phyloP scores from a whole-genome alignment of 495 filamentous ascomycete species.

The Penicillium cinerascens region DNA sequence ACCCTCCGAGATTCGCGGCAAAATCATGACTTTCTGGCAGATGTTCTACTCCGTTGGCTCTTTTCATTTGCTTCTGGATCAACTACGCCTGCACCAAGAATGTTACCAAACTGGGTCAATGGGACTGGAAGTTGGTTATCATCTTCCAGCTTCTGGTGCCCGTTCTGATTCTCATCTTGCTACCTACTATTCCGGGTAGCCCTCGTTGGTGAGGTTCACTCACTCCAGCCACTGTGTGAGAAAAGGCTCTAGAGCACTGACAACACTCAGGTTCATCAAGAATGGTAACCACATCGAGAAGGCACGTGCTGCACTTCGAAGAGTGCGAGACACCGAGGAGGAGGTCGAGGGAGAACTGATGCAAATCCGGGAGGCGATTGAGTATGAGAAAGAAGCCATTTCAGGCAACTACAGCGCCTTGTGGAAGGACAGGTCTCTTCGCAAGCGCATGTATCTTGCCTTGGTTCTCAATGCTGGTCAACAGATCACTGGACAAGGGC shows the following conservation, averaged over 20 bases:
- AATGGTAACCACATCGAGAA: slow-evolving; percentile 50
- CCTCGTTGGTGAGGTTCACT: slow-evolving; percentile 47
- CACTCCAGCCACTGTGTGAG: not conserved
- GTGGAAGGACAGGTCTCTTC: slow-evolving; percentile 59
- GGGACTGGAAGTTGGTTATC: slow-evolving; percentile 62
- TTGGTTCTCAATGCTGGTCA: slow-evolving; percentile 59
- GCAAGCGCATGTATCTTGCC: slow-evolving; percentile 53
- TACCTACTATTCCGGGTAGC: slow-evolving; percentile 56
- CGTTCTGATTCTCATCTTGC: slow-evolving; percentile 45
- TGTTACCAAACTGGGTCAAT: slow-evolving; percentile 48
- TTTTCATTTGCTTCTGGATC: slow-evolving; percentile 63
- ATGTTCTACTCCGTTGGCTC: slow-evolving; percentile 63
- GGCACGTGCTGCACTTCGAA: slow-evolving; percentile 45
- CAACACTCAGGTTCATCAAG: slow-evolving; percentile 43
- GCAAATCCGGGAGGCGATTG: slow-evolving; percentile 55
- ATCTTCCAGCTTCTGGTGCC: slow-evolving; percentile 61
- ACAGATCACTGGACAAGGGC: slow-evolving; percentile 59
- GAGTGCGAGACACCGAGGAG: slow-evolving; percentile 54
- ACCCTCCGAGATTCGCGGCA: slow-evolving; percentile 55
- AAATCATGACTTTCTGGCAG: slow-evolving; percentile 67
- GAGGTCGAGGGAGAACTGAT: slow-evolving; percentile 58
- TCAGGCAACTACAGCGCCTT: slow-evolving; percentile 52
- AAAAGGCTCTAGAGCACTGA: slow-evolving; percentile 8
- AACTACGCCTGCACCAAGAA: slow-evolving; percentile 55
- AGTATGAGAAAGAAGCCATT: slow-evolving; percentile 61